phyloP scores from a whole-genome alignment of 2,329 filamentous ascomycete genomes.

The Apiospora aurea region DNA sequence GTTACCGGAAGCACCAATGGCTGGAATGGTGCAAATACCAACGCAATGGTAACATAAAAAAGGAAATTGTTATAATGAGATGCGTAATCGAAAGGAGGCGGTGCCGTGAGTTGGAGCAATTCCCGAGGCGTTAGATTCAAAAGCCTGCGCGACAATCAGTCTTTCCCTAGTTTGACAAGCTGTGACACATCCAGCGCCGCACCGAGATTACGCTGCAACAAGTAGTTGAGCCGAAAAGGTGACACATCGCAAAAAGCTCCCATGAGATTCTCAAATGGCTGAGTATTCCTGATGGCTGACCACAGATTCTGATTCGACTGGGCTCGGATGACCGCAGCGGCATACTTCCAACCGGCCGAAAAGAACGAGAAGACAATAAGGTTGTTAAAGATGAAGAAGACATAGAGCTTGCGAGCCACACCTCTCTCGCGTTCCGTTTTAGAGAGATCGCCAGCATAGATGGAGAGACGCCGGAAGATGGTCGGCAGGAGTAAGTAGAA shows the following conservation, averaged over 20 bases:
- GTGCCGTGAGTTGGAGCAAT: constrained; percentile 90
- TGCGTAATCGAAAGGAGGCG: constrained; percentile 91
- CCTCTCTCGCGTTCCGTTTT: constrained; percentile 93
- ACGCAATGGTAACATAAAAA: constrained; percentile 88
- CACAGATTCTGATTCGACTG: constrained; percentile 65
- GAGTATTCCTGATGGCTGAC: constrained; percentile 69
- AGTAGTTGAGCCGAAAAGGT: constrained; percentile 92
- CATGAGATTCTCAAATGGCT: constrained; percentile 79
- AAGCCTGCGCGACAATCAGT: constrained; percentile 85
- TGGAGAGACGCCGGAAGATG: constrained; percentile 87
- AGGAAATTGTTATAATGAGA: constrained; percentile 98
- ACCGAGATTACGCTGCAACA: constrained; percentile 90
- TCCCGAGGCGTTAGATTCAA: constrained; percentile 84
- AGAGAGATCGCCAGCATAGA: constrained; percentile 84
- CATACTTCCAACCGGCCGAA: constrained; percentile 78
- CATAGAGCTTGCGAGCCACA: constrained; percentile 87
- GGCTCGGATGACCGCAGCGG: constrained; percentile 67
- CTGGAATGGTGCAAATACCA: constrained; percentile 87
- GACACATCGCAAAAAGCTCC: constrained; percentile 80
- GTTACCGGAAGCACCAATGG: constrained; percentile 86
- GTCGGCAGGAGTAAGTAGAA: constrained; percentile 89
- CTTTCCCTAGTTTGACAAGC: constrained; percentile 79
- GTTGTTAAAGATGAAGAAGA: constrained; percentile 98
- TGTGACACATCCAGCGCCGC: constrained; percentile 93
- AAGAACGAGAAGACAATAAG: constrained; percentile 93